Evolutionary conservation across 225 moss, liverwort and hornwort genomes (phyloP).

Genomic region (Antitrichia curtipendula): DNA sequence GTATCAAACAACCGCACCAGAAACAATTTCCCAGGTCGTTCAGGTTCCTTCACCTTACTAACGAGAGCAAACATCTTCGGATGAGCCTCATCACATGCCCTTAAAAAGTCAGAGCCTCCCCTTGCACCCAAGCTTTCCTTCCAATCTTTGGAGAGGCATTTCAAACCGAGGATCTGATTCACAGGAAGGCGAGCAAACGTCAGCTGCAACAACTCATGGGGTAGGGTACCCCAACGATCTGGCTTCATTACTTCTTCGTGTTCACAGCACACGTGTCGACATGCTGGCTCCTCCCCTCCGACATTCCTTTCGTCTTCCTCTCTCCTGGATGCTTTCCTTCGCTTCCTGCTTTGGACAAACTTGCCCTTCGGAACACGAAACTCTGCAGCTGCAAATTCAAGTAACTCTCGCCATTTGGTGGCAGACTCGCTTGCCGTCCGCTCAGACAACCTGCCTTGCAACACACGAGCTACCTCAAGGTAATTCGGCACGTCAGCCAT

Average conservation of each 20-base stretch:
- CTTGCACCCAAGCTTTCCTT: not conserved
- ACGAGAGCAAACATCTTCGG: not conserved
- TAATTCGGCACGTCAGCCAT: not conserved
- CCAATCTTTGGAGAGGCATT: not conserved
- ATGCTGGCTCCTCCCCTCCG: not conserved
- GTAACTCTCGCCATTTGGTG: not conserved
- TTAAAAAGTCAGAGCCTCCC: not conserved
- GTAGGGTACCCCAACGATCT: not conserved
- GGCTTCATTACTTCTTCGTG: not conserved
- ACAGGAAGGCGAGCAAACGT: not conserved
- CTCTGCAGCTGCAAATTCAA: not conserved
- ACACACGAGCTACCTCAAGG: not conserved
- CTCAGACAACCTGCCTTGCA: not conserved
- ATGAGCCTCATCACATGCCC: not conserved
- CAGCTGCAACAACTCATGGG: not conserved
- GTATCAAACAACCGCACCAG: not conserved
- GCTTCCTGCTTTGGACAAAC: not conserved
- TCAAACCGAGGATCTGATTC: not conserved
- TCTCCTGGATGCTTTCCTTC: not conserved
- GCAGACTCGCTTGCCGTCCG: not conserved
- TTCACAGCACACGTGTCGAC: not conserved
- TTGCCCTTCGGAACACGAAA: not conserved
- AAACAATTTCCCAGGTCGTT: not conserved
- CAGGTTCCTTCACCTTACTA: not conserved
- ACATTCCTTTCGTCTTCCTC: not conserved